phyloP scores from a whole-genome alignment of 495 filamentous ascomycete genomes.

The Neurospora discreta region DNA sequence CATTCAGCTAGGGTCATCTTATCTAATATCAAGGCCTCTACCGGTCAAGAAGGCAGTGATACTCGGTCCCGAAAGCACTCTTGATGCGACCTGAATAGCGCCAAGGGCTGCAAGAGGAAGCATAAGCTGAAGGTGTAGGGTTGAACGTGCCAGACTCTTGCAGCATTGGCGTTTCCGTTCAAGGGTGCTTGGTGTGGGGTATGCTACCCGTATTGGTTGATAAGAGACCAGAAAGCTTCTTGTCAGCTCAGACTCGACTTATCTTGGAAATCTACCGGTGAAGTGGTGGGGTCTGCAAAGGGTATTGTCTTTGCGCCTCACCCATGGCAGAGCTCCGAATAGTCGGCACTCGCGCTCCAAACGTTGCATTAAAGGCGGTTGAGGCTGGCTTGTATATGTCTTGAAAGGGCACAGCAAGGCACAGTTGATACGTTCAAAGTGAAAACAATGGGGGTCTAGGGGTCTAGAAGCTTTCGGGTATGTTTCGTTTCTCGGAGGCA shows the following conservation, averaged over 20 bases:
- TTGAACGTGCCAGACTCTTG: neutral
- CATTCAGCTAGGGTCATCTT: neutral
- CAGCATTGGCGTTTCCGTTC: neutral
- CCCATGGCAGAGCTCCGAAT: neutral
- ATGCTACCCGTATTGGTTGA: constrained; percentile 3
- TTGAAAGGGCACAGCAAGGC: neutral
- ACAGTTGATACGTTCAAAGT: neutral
- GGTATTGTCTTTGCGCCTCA: neutral
- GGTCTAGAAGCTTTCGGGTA: neutral
- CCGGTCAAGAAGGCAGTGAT: neutral
- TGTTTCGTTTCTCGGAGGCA: neutral
- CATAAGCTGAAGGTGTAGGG: neutral
- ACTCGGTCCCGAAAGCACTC: constrained; percentile 2
- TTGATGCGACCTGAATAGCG: neutral
- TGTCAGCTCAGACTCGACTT: neutral
- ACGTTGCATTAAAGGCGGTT: neutral
- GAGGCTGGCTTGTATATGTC: neutral
- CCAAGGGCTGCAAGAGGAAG: neutral
- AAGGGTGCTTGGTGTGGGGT: constrained; percentile 2
- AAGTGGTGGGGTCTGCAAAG: neutral
- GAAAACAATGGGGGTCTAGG: neutral
- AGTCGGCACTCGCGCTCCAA: neutral
- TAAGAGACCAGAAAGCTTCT: neutral
- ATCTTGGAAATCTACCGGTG: neutral
- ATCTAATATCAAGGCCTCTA: neutral